These are phyloP conservation scores for Panicum virgatum DNA, from an alignment of 202 grass and related monocot genomes.

Conservation along the genomic window DNA sequence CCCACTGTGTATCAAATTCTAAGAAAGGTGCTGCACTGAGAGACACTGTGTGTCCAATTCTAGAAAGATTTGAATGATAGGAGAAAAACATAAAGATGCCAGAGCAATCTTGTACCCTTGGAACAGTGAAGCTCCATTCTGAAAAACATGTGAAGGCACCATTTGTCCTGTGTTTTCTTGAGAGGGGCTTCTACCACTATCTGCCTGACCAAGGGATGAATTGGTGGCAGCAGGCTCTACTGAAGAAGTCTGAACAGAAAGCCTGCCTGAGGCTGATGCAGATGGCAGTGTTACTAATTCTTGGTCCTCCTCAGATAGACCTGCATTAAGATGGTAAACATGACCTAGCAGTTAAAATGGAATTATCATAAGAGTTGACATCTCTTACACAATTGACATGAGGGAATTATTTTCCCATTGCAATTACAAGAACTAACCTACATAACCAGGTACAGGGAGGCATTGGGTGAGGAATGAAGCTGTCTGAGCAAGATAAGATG, in stretches of 20 bases:
- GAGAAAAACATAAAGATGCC: not conserved
- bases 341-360: conserved; percentile 4
- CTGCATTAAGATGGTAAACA: conserved; percentile 35
- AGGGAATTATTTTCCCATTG: not conserved
- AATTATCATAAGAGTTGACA: conserved; percentile 11
- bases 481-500: conserved; percentile 74
- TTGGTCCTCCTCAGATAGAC: conserved; percentile 46
- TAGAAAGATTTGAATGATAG: not conserved
- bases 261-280: not conserved
- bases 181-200: conserved; percentile 37
- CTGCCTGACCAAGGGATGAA: conserved; percentile 39
- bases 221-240: conserved; percentile 33
- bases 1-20: not conserved
- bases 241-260: conserved; percentile 34
- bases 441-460: conserved; percentile 54
- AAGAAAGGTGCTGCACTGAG: not conserved
- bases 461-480: too few species aligned
- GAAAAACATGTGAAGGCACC: conserved; percentile 56
- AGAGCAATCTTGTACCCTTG: conserved; percentile 63
- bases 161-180: conserved; percentile 50
- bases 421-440: conserved; percentile 39
- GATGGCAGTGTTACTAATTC: conserved; percentile 50
- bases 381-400: not conserved
- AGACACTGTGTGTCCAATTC: not conserved
- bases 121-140: conserved; percentile 82